Conservation (phyloP, 73 alveolate genomes). For the Symbiodinium pilosum region DNA sequence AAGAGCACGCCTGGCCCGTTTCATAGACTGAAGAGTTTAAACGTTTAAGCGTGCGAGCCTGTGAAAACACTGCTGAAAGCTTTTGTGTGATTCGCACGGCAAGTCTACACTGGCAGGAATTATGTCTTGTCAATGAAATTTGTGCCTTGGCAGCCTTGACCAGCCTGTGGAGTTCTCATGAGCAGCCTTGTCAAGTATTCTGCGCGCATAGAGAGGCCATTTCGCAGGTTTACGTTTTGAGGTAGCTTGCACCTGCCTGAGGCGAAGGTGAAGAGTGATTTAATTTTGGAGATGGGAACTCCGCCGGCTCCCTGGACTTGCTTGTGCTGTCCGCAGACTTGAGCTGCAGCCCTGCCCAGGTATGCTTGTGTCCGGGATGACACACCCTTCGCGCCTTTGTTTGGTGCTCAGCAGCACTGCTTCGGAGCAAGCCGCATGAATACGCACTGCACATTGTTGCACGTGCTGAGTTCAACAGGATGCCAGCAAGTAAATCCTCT, state of each 20-base stretch:
- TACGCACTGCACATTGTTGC: too few species aligned
- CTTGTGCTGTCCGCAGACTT: neutral
- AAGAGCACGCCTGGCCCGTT: conserved; percentile 62
- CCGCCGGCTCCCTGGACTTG: conserved; percentile 31
- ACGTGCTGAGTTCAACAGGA: too few species aligned
- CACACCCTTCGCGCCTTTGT: conserved; percentile 84
- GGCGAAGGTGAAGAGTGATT: conserved; percentile 84
- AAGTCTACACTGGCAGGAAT: conserved; percentile 17
- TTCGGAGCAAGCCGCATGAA: too few species aligned
- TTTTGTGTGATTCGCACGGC: neutral
- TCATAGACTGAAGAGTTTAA: neutral
- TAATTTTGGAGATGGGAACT: conserved; percentile 85
- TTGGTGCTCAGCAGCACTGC: too few species aligned
- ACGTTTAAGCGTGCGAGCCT: too few species aligned
- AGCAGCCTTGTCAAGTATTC: too few species aligned
- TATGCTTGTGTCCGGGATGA: conserved; percentile 89
- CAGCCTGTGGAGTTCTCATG: too few species aligned
- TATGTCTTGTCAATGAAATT: conserved; percentile 72
- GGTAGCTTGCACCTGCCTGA: neutral
- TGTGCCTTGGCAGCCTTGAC: conserved; percentile 55
- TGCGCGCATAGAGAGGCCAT: too few species aligned
- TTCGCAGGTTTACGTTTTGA: too few species aligned
- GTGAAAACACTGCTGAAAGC: too few species aligned
- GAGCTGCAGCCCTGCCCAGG: neutral
- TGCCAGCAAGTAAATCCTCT: neutral